Conservation (phyloP, 2,329 filamentous ascomycete species). For the Colletotrichum caudatum region DNA sequence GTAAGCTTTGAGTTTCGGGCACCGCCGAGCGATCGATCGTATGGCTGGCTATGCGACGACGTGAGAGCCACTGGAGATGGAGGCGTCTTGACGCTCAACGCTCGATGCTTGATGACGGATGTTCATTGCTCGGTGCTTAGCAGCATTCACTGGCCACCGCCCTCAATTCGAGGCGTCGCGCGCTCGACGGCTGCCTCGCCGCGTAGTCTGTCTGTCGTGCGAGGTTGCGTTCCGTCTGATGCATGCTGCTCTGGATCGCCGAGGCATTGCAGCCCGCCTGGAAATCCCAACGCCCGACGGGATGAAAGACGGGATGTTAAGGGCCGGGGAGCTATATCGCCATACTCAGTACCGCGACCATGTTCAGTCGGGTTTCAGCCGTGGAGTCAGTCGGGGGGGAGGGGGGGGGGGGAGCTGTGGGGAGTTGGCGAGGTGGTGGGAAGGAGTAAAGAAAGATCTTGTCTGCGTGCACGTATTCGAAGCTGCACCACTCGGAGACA, state of each 20-base stretch:
- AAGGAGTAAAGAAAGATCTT: conserved; percentile 26
- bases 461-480: conserved; percentile 18
- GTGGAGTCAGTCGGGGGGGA: conserved; percentile 13
- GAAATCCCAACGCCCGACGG: conserved; percentile 23
- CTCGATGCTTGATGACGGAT: no score
- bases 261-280: conserved; percentile 32
- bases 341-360: conserved; percentile 23
- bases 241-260: conserved; percentile 23
- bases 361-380: conserved; percentile 39
- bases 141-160: conserved; percentile 1
- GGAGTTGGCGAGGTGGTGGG: conserved; percentile 13
- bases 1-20: background rate
- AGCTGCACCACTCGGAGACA: conserved; percentile 16
- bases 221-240: conserved; percentile 23
- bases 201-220: background rate
- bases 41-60: background rate
- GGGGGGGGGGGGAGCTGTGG: conserved; percentile 1
- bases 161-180: background rate
- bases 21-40: conserved; percentile 4
- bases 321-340: conserved; percentile 11
- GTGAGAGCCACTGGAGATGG: conserved; percentile 13
- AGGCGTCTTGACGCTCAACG: conserved; percentile 14
- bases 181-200: conserved; percentile 25
- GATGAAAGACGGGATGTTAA: conserved; percentile 34
- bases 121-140: background rate